These are phyloP conservation scores for Epichloe brachyelytri DNA, from an alignment of 2,329 filamentous ascomycete species.

Conservation along the genomic window DNA sequence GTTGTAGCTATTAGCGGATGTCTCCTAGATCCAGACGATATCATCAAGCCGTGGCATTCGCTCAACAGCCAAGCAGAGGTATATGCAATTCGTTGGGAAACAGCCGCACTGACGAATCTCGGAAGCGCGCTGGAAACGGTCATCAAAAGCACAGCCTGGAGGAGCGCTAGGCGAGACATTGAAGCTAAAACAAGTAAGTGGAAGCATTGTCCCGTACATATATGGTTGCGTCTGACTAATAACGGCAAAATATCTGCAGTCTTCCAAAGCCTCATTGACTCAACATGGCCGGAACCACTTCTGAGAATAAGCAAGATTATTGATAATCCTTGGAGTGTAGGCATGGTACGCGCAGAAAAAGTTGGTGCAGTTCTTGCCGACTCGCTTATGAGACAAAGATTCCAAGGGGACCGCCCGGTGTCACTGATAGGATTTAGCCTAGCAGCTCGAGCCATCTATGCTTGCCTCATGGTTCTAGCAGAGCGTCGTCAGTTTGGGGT, in stretches of 20 bases:
- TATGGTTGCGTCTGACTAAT: neutral
- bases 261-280: conserved; percentile 43
- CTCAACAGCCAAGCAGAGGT: conserved; percentile 62
- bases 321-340: conserved; percentile 70
- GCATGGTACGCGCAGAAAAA: conserved; percentile 65
- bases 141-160: conserved; percentile 72
- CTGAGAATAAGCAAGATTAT: conserved; percentile 60
- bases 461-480: conserved; percentile 67
- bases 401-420: conserved; percentile 70
- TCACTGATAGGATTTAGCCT: conserved; percentile 74
- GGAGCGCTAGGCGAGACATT: conserved; percentile 44
- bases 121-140: conserved; percentile 67
- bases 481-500: conserved; percentile 74
- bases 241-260: conserved; percentile 20
- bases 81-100: conserved; percentile 76
- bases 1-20: conserved; percentile 76
- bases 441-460: conserved; percentile 71
- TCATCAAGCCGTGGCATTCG: conserved; percentile 59
- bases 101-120: conserved; percentile 62
- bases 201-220: neutral
- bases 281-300: conserved; percentile 49
- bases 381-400: conserved; percentile 59
- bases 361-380: conserved; percentile 61
- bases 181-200: conserved; percentile 32
- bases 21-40: conserved; percentile 60